Base-by-base conservation (phyloP, 495 filamentous ascomycete species). In the Oleoguttula mirabilis region DNA sequence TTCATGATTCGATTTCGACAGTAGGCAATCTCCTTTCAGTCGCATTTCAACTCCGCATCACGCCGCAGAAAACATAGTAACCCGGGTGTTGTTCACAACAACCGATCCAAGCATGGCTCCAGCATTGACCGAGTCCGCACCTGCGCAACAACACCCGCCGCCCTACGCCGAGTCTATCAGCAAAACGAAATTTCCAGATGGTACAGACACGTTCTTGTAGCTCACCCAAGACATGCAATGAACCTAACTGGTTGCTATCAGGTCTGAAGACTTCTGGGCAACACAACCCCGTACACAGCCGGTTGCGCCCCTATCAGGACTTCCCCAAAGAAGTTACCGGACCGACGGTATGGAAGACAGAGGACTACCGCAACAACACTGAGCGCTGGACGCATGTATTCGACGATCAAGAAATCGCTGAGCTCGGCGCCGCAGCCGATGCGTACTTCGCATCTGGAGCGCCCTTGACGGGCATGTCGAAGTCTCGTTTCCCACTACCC, bases 371-470 rank as follows among this genome's bases (percentile, higher is more conserved):
- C 32, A 56, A 77, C 41, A 67, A 77, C 44, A 79, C 82, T 0
- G 79, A 86, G 56, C 67, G 71, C 52, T 93, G 86, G 85, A 76
- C 78, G 0, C 82, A 88, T 61, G 61, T 59, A 12, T 82, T 90
- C 58, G 74, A 65, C 10, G 57, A 65, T 2, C 65, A 72, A 2
- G 82, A 93, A 57, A 64, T 88, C 25, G 58, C 62, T 8, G 86
- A 88, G 52, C 71, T 94, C 31, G 71, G 71, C 47, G 47, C 55
- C 20, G 72, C 77, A 0, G 73, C 82, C 0, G 83, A 93, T 57
- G 50, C 63, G 16, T 92, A 86, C 52, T 68, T 86, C 33, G 59
- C 69, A 10, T 60, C 66, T 4, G 71, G 66, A 23, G 69, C 63
- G 0, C 79, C 79, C 2, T 61, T 92, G 27, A 84, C 79, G 0